phyloP scores from a whole-genome alignment of 1,284 basidiomycete genomes.

The Prillingera fragicola region DNA sequence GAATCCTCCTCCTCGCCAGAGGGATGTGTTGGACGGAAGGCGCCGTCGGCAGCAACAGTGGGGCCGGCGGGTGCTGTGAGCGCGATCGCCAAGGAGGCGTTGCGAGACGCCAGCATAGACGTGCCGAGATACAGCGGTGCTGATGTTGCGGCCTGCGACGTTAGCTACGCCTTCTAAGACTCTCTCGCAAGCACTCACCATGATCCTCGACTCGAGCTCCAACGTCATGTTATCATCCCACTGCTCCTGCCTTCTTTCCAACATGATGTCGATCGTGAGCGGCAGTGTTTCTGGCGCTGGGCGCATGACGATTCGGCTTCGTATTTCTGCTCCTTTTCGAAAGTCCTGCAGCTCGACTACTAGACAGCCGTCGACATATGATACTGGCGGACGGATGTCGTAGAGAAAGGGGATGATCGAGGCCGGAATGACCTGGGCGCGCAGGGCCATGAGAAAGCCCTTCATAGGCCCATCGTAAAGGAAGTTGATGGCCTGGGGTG shows the following conservation, averaged over 20 bases:
- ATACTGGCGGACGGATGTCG: conserved; percentile 41
- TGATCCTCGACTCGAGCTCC: conserved; percentile 46
- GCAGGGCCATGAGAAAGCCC: conserved; percentile 47
- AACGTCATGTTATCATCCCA: conserved; percentile 45
- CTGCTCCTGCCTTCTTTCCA: conserved; percentile 36
- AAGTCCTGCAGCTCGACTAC: conserved; percentile 49
- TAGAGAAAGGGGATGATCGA: conserved; percentile 46
- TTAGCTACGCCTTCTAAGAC: background rate
- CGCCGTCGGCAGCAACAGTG: conserved; percentile 37
- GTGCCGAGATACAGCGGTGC: conserved; percentile 48
- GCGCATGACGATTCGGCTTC: conserved; percentile 46
- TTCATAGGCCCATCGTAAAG: conserved; percentile 48
- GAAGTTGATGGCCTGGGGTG: conserved; percentile 35
- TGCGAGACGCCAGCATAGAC: conserved; percentile 43
- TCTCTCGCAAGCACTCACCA: conserved; percentile 28
- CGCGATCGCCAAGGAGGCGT: conserved; percentile 43
- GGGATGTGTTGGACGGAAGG: conserved; percentile 16
- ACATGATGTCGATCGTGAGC: conserved; percentile 44
- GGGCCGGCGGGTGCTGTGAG: conserved; percentile 41
- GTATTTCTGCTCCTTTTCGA: conserved; percentile 30
- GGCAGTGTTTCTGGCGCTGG: conserved; percentile 45
- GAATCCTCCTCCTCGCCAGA: conserved; percentile 19
- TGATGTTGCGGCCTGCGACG: conserved; percentile 43
- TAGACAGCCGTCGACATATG: conserved; percentile 48
- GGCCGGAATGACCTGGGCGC: conserved; percentile 46